Base-by-base conservation (phyloP, 129 eudicot species). In the Tagetes patula region DNA sequence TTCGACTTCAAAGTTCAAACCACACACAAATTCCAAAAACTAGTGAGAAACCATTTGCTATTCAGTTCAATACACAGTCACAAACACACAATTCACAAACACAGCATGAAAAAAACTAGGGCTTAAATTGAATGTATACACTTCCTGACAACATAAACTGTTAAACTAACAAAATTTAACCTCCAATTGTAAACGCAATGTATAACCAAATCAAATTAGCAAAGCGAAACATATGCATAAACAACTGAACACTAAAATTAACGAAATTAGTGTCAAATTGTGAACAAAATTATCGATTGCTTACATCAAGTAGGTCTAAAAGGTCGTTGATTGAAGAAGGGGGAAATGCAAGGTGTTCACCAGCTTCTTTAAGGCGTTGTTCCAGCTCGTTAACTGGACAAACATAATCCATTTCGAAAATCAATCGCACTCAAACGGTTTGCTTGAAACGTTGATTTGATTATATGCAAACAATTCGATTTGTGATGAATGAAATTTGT, bases 261-360 rank as follows among this genome's bases (percentile, higher is more conserved):
- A 61, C 43, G 3, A 61, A 61, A 3, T 36, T 2, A 27, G 0
- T 12, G 8, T 11, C 4, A 1, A 4, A 61, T 12, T 36, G 27
- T 2, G 12, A 53, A 53, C 31, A n/a, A 55, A 3, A 43, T 8
- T 8, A 27, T 46, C 12, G 27, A 56, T 62, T 58, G 45, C 74
- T 71, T 83, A 83, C 87, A 71, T 83, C 87, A 67, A 83, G 84
- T 36, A 71, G 82, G 42, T 75, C 65, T 27, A 83, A 58, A 48
- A 83, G 81, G 32, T 84, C 70, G 32, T 69, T 56, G 31, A 20
- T 48, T 9, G 79, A 66, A 55, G 85, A 43, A 72, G 75, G 82
- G 65, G 77, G 77, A 49, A 43, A 67, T 13, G 76, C 63, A 14
- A 83, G 87, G 53, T 42, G 77, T 40, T 77, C 56, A 3, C 85